Evolutionary conservation across 2,329 filamentous ascomycete genomes (phyloP), one percentile per base, ranked within the genome.

Genomic region (Hymenoscyphus fructigenus): DNA sequence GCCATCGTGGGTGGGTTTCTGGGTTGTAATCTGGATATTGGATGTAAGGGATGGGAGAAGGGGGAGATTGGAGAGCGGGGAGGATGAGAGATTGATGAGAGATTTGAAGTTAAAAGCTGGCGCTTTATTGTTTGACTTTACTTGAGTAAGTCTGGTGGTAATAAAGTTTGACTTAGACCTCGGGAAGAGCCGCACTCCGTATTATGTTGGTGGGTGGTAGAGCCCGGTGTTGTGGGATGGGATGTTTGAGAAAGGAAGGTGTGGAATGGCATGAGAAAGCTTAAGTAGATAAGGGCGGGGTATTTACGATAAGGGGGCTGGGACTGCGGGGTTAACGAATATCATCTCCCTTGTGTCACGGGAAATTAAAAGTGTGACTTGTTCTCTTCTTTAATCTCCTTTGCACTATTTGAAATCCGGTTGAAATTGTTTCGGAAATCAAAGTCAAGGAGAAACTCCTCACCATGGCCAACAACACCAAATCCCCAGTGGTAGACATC

Each of bases 401-500:
- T 50, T 20, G 20, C 23, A 10, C n/a, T 20, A 20, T 50, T 50
- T 50, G n/a, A 23, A 50, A 12, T 55, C 32, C 9, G 2, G 28
- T 20, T 20, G 6, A 32, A 53, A 32, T 57, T 57, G 9, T 17
- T 36, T 57, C 36, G 14, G 34, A 26, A 20, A n/a, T 2, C 17
- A 17, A 20, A 50, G n/a, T 29, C 12, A 38, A 12, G n/a, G 10
- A 50, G 44, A 50, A 50, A 20, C 5, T 56, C 10, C 23, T 50
- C 44, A 60, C 47, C 59, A 73, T 72, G 66, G 63, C 67, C 53
- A 68, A 75, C 57, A 67, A 28, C 28, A 47, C 76, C 56, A 74
- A 73, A 60, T 71, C 77, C 47, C 77, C 75, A 62, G 79, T 89
- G 60, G 87, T 89, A 64, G 87, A 90, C 77, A 83, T 89, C 74